These are phyloP conservation scores for Barnettozyma sp. DNA, from an alignment of 805 yeast genomes.

Conservation along the genomic window DNA sequence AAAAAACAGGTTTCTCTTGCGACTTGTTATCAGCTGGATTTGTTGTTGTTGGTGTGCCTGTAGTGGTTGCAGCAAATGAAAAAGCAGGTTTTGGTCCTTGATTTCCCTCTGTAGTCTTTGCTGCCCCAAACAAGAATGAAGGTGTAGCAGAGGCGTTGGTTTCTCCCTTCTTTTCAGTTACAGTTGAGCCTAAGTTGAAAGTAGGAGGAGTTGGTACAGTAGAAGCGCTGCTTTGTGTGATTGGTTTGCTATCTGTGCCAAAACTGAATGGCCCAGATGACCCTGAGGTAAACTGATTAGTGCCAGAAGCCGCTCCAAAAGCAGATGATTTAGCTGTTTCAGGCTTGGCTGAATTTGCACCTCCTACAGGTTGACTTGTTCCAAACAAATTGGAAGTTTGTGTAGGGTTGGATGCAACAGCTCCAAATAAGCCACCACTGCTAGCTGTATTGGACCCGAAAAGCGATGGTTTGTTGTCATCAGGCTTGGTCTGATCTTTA, in stretches of 20 bases:
- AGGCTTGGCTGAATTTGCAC: too few species aligned
- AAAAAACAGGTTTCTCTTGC: too few species aligned
- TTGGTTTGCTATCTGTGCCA: too few species aligned
- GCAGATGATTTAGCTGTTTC: too few species aligned
- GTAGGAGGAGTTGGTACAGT: too few species aligned
- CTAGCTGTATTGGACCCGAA: constrained; percentile 4
- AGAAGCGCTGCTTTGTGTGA: too few species aligned
- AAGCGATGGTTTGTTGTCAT: not conserved
- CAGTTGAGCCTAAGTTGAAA: too few species aligned
- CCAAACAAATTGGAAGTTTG: too few species aligned
- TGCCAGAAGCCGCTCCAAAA: constrained; percentile 3
- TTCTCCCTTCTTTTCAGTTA: constrained; percentile 17
- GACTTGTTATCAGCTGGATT: too few species aligned
- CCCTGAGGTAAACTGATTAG: constrained; percentile 18
- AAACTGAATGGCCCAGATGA: constrained; percentile 6
- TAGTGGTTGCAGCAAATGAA: constrained; percentile 16
- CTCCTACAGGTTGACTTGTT: too few species aligned
- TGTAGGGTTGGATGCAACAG: too few species aligned
- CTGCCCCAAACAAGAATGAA: constrained; percentile 16
- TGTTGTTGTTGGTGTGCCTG: too few species aligned
- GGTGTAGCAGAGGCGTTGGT: constrained; percentile 10
- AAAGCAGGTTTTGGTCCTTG: constrained; percentile 3
- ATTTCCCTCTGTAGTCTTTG: constrained; percentile 18
- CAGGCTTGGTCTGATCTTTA: constrained; percentile 1
- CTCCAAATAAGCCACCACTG: constrained; percentile 9